Conservation (phyloP, 345 rosid species). For the Hirschfeldia incana region DNA sequence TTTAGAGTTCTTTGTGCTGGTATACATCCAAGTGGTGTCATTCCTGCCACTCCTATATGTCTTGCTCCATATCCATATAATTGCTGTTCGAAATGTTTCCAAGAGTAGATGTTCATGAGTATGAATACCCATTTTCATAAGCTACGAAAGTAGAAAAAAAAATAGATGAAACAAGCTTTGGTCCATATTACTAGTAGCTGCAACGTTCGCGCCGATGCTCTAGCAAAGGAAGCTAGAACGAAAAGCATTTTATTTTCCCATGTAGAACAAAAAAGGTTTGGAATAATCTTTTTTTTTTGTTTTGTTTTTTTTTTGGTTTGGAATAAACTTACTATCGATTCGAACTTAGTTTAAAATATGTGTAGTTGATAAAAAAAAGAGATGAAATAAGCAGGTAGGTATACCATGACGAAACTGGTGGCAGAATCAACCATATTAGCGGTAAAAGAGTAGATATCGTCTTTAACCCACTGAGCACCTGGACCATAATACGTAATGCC, state of each 20-base stretch:
- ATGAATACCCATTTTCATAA: background rate
- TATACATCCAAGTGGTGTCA: slow-evolving; percentile 64
- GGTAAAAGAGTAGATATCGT: background rate
- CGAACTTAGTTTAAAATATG: too few relatives aligned
- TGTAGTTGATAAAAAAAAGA: too few relatives aligned
- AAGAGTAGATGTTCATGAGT: background rate
- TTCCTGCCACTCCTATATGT: slow-evolving; percentile 49
- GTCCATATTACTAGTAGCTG: too few relatives aligned
- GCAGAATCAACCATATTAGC: slow-evolving; percentile 13
- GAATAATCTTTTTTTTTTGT: too few relatives aligned
- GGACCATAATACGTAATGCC: slow-evolving; percentile 9
- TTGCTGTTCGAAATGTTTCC: slow-evolving; percentile 39
- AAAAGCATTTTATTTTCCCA: too few relatives aligned
- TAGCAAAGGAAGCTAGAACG: too few relatives aligned
- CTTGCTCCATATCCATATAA: slow-evolving; percentile 57
- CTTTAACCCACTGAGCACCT: slow-evolving; percentile 10
- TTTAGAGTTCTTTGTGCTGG: slow-evolving; percentile 60
- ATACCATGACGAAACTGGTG: background rate
- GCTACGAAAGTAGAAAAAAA: background rate
- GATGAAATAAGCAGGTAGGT: too few relatives aligned
- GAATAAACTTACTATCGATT: too few relatives aligned
- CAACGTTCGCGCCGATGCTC: too few relatives aligned
- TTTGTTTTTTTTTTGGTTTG: too few relatives aligned
- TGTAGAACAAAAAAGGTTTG: too few relatives aligned
- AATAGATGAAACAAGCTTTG: too few relatives aligned